Evolutionary conservation across 805 yeast genomes (phyloP).

Genomic region (Pichia kluyveri): DNA sequence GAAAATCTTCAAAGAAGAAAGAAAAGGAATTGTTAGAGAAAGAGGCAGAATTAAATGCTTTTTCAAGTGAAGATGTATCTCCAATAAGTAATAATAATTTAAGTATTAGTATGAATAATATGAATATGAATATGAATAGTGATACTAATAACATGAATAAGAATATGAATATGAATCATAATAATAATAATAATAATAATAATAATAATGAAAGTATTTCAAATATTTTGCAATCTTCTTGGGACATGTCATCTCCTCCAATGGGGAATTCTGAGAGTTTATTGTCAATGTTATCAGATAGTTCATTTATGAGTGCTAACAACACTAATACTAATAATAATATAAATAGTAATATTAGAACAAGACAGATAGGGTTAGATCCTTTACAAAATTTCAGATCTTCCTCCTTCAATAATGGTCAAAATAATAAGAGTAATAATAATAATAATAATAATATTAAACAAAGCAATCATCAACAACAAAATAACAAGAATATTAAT

Average conservation of each 20-base stretch:
- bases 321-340: neutral
- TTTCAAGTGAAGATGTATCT: neutral
- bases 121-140: too few relatives aligned
- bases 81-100: neutral
- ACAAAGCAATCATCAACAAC: too few relatives aligned
- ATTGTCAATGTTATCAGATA: conserved; percentile 14
- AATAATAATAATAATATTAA: too few relatives aligned
- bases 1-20: conserved; percentile 7
- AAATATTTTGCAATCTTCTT: conserved; percentile 14
- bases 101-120: neutral
- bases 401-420: too few relatives aligned
- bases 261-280: conserved; percentile 16
- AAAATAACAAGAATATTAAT: neutral
- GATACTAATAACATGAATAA: too few relatives aligned
- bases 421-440: too few relatives aligned
- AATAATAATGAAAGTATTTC: conserved; percentile 10
- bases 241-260: conserved; percentile 25
- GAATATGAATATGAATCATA: too few relatives aligned
- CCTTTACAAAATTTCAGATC: conserved; percentile 23
- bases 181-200: neutral
- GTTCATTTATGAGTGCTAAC: conserved; percentile 2
- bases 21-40: conserved; percentile 8
- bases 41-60: conserved; percentile 5
- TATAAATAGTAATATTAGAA: conserved; percentile 11
- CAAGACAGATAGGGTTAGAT: conserved; percentile 25